Percentiles rank a stretch among this genome's conserved stretches.
phyloP scores from a whole-genome alignment of 2,329 filamentous ascomycete genomes.

The Xylariaceae sp. region DNA sequence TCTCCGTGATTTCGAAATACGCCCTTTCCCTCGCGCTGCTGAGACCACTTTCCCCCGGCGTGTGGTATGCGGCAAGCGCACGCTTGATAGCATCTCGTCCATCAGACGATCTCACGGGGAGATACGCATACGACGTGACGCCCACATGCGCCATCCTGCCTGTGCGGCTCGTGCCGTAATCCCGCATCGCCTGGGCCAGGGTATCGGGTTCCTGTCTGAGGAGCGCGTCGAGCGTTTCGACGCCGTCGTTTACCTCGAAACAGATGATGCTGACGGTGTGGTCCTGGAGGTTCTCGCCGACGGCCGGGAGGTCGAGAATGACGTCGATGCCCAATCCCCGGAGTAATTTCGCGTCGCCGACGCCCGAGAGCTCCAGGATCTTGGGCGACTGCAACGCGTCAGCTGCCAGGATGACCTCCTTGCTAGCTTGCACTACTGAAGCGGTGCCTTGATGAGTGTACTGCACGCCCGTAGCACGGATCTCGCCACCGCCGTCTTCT shows the following conservation, averaged over 20 bases:
- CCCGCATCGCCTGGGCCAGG: constrained; percentile 11
- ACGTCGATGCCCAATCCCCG: constrained; percentile 3
- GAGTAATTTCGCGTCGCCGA: constrained; percentile 14
- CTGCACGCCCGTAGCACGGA: constrained; percentile 10
- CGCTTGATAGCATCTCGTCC: too few species aligned
- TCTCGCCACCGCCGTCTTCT: neutral
- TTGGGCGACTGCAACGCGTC: constrained; percentile 20
- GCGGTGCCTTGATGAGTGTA: constrained; percentile 4
- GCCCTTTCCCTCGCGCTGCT: too few species aligned
- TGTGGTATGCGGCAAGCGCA: too few species aligned
- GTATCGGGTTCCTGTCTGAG: constrained; percentile 11
- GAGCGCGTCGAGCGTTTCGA: constrained; percentile 16
- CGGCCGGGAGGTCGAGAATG: constrained; percentile 11
- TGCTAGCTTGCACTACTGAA: too few species aligned
- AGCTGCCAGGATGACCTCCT: constrained; percentile 19
- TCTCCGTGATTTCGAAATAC: too few species aligned
- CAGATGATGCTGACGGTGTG: constrained; percentile 13
- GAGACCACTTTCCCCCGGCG: too few species aligned
- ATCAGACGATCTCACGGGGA: constrained; percentile 11
- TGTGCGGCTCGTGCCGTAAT: constrained; percentile 5
- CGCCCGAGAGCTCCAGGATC: constrained; percentile 36
- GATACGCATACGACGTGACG: constrained; percentile 12
- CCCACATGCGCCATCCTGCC: constrained; percentile 13
- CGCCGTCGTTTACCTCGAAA: constrained; percentile 9
- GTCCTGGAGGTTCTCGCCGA: constrained; percentile 24